Evolutionary conservation across 768 basidiomycete genomes (phyloP).

Genomic region (Leccinum disarticulatum): DNA sequence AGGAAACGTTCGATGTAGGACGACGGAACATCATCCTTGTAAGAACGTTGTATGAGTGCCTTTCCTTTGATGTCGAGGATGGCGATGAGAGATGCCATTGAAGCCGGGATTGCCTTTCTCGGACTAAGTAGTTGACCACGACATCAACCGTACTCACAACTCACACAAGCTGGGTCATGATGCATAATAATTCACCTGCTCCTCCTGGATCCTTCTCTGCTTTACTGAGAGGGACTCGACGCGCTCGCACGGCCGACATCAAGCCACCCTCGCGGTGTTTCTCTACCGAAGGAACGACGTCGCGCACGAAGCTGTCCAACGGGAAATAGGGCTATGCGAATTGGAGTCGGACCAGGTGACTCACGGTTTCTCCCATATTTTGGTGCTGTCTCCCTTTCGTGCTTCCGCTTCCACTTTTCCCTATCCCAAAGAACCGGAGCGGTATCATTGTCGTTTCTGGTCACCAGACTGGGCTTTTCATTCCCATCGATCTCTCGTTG

Average conservation of each 20-base stretch:
- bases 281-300: background rate
- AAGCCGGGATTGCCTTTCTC: slow-evolving; percentile 13
- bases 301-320: too few species aligned
- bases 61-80: slow-evolving; percentile 99
- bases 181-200: too few species aligned
- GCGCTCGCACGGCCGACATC: too few species aligned
- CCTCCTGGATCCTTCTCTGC: too few species aligned
- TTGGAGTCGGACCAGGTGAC: slow-evolving; percentile 27
- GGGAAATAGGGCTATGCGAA: background rate
- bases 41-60: slow-evolving; percentile 93
- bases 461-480: background rate
- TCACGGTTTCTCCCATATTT: slow-evolving; percentile 60
- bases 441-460: too few species aligned
- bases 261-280: too few species aligned
- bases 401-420: background rate
- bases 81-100: slow-evolving; percentile 71
- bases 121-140: background rate
- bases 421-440: background rate
- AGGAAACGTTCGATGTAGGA: slow-evolving; percentile 92
- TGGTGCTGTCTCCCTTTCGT: slow-evolving; percentile 34
- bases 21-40: slow-evolving; percentile 91
- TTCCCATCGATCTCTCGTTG: too few species aligned
- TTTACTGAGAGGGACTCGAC: too few species aligned
- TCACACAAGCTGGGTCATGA: too few species aligned
- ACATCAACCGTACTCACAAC: too few species aligned